Conservation (phyloP, 495 filamentous ascomycete genomes). For the Penicillium argentinense region DNA sequence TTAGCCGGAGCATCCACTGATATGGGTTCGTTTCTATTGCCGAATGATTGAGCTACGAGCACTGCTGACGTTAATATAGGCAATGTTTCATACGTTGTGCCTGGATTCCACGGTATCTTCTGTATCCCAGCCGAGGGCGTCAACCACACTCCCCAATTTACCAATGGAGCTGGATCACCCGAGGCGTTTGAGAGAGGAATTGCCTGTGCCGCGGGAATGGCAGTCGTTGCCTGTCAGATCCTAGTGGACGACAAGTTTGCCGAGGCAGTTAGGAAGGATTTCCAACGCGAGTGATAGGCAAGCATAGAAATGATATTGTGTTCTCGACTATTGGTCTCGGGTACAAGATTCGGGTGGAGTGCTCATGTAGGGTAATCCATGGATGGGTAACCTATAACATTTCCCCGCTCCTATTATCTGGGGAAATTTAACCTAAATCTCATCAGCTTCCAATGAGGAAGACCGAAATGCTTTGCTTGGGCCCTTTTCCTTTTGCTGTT, state of each 20-base stretch:
- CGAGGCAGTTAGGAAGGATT: constrained; percentile 29
- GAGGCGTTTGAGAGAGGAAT: constrained; percentile 47
- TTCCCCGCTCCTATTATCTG: constrained; percentile 5
- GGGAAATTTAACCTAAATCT: constrained; percentile 2
- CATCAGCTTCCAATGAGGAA: background rate
- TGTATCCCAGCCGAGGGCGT: constrained; percentile 50
- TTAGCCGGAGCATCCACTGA: constrained; percentile 36
- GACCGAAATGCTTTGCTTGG: background rate
- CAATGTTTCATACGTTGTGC: constrained; percentile 57
- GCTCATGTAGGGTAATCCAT: too few relatives aligned
- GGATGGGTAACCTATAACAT: background rate
- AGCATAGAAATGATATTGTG: too few relatives aligned
- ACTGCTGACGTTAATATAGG: constrained; percentile 45
- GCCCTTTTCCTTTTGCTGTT: background rate
- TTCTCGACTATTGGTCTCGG: too few relatives aligned
- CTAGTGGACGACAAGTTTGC: constrained; percentile 45
- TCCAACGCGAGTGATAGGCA: constrained; percentile 14
- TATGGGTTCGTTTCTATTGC: constrained; percentile 29
- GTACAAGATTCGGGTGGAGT: too few relatives aligned
- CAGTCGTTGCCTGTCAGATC: constrained; percentile 50
- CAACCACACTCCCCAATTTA: constrained; percentile 58
- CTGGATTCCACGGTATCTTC: constrained; percentile 59
- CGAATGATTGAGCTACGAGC: constrained; percentile 6
- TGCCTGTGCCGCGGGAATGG: constrained; percentile 58
- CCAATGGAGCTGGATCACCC: constrained; percentile 50